phyloP scores from a whole-genome alignment of 495 filamentous ascomycete species.

The Aspergillus biplanus region DNA sequence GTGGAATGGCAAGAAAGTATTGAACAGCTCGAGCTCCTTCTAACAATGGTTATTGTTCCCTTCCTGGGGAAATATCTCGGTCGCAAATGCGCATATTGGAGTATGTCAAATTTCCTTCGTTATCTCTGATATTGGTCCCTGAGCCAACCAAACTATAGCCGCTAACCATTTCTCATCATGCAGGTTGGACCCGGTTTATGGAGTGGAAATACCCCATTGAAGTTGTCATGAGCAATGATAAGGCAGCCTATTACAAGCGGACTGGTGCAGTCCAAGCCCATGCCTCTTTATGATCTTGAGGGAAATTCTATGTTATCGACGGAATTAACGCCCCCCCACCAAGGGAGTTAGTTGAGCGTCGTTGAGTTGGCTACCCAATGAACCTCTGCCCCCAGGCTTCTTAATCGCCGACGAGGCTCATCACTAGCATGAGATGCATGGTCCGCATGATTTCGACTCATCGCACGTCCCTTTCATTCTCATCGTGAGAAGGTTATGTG shows the following conservation, averaged over 20 bases:
- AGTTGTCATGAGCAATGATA: constrained; percentile 55
- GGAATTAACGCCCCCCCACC: neutral
- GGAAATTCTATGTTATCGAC: neutral
- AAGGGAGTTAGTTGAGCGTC: no score
- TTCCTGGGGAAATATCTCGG: constrained; percentile 93
- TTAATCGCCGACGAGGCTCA: no score
- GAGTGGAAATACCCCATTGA: constrained; percentile 77
- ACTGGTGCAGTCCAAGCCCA: constrained; percentile 71
- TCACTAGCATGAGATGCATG: no score
- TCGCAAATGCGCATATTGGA: constrained; percentile 93
- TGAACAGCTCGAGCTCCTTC: constrained; percentile 87
- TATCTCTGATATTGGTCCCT: neutral
- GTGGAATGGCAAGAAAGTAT: constrained; percentile 90
- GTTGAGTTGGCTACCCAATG: no score
- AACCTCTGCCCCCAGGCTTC: no score
- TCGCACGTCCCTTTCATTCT: no score
- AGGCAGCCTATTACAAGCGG: constrained; percentile 59
- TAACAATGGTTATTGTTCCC: constrained; percentile 92
- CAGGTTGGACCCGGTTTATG: constrained; percentile 77
- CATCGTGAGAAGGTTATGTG: neutral
- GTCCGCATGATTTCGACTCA: no score
- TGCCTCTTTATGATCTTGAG: constrained; percentile 62
- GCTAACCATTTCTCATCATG: constrained; percentile 4
- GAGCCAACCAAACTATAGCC: no score
- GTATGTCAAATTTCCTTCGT: constrained; percentile 48